Conservation (phyloP, 495 filamentous ascomycete genomes). For the Penicillium angulare region DNA sequence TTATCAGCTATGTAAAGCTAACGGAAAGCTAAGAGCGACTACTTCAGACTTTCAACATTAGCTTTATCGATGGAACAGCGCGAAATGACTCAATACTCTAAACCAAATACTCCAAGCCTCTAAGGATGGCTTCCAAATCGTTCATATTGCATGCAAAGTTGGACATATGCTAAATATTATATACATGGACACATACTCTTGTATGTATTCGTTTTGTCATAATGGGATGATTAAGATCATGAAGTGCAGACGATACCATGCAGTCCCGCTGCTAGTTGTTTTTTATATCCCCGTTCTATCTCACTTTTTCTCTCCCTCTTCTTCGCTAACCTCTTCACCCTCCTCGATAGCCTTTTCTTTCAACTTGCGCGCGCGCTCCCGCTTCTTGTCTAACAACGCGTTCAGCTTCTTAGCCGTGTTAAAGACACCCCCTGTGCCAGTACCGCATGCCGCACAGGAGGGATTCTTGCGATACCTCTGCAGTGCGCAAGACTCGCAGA, state of each 20-base stretch:
- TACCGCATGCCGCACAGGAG: conserved; percentile 79
- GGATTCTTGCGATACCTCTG: conserved; percentile 79
- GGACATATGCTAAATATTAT: background rate
- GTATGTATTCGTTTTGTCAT: too few species aligned
- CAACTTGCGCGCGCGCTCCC: conserved; percentile 62
- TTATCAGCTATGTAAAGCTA: too few species aligned
- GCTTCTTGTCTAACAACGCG: conserved; percentile 81
- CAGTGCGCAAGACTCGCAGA: conserved; percentile 87
- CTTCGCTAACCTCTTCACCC: conserved; percentile 66
- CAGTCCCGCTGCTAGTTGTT: conserved; percentile 23
- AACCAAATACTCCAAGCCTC: too few species aligned
- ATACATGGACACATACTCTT: background rate
- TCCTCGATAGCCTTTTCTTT: conserved; percentile 69
- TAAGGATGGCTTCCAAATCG: too few species aligned
- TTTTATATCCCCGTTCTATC: background rate
- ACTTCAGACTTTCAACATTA: too few species aligned
- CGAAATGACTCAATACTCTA: too few species aligned
- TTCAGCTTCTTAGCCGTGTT: conserved; percentile 82
- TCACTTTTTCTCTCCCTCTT: conserved; percentile 46
- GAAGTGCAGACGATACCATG: background rate
- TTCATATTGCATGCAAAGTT: too few species aligned
- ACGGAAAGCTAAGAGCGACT: too few species aligned
- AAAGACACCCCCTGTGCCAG: conserved; percentile 84
- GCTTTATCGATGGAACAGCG: too few species aligned
- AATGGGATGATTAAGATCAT: background rate